Base-by-base conservation (phyloP, 2,329 filamentous ascomycete species). In the Botrytis aclada region DNA sequence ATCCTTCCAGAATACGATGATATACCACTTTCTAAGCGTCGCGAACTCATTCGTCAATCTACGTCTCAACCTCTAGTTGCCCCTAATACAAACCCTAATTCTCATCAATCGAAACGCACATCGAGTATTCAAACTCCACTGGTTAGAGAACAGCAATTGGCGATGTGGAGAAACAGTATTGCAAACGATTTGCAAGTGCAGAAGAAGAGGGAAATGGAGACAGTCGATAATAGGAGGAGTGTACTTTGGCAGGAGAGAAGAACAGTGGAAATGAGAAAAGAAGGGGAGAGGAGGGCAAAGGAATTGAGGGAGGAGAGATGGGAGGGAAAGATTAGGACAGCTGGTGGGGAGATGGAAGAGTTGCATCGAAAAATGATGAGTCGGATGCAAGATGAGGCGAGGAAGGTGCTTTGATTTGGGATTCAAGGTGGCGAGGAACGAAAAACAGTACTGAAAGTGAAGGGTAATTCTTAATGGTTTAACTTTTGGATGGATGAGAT, bases 281-380 rank as follows among this genome's bases (percentile, higher is more conserved):
- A 86, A 80, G 84, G 86, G 78, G 87, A 89, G 77, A 85, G 86
- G 72, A 83, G 85, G 78, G 87, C 89, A 77, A 85, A 86, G 72
- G 82, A 85, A 60, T 88, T 87, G 66, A 87, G 86, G 76, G 86
- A 89, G 75, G 87, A 87, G 67, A 86, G 86, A 54, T 90, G 94
- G 78, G 92, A 94, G 76, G 89, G 91, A 81, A 87, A 89, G 76
- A 96, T 97, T 92, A 86, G 93, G 71, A 89, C 88, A 25, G 90
- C 91, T 0, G 89, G 88, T 22, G 90, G 91, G 0, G 89, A 92
- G 75, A 88, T 97, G 84, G 85, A 92, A 69, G 91, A 93, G 63
- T 87, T 90, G 34, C 95, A 98, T 81, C 87, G 92, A 32, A 91
- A 95, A 75, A 93, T 92, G 1, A 87, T 98, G 88, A 34, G 58